Evolutionary conservation across 768 basidiomycete species (phyloP).

Genomic region (Lactarius sp.): DNA sequence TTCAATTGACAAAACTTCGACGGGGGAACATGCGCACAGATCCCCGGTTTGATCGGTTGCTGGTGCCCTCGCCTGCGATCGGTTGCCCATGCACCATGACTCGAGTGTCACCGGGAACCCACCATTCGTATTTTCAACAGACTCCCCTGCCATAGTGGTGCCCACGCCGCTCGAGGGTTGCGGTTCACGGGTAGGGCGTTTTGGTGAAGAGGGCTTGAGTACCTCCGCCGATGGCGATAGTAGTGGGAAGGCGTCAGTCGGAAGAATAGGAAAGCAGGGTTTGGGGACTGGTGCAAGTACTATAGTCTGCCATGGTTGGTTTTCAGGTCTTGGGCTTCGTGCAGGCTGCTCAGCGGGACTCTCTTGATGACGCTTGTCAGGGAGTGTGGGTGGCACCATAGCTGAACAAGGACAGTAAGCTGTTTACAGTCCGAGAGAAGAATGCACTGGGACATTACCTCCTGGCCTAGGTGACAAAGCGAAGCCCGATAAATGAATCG

Average conservation of each 20-base stretch:
- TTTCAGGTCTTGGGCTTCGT: neutral
- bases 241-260: no score
- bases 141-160: no score
- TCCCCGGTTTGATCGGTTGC: neutral
- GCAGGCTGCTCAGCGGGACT: no score
- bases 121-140: no score
- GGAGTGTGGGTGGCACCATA: neutral
- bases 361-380: neutral
- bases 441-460: neutral
- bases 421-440: neutral
- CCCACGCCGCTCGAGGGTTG: neutral
- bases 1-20: no score
- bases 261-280: no score
- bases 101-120: neutral
- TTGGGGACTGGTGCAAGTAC: neutral
- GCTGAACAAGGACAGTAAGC: neutral
- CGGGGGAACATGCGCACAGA: no score
- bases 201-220: no score
- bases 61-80: no score
- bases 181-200: neutral
- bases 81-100: neutral
- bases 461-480: neutral
- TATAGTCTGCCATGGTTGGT: no score
- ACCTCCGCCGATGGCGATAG: no score
- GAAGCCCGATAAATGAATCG: neutral